Percentiles rank a stretch among this genome's conserved stretches.
Evolutionary conservation across 257 asterid species (phyloP).

Genomic region (Oldenlandia corymbosa): DNA sequence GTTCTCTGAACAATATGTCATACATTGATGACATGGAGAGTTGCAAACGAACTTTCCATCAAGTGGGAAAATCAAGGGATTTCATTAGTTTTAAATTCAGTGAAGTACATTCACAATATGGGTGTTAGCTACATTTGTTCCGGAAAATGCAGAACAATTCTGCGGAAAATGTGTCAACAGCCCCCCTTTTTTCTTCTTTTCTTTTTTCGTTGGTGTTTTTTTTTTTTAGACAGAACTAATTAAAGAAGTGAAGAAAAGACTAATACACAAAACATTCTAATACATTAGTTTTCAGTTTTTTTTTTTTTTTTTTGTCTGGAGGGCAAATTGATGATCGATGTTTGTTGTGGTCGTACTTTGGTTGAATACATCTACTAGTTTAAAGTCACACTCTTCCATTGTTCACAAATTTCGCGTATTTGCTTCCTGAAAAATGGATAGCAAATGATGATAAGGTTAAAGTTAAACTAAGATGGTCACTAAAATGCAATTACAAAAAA

Average conservation of each 20-base stretch:
- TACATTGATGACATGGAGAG: not conserved
- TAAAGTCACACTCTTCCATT: not conserved
- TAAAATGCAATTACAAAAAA: too few species aligned
- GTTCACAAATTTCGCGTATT: conserved; percentile 4
- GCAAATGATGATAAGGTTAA: not conserved
- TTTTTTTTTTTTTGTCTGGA: too few species aligned
- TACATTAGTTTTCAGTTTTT: too few species aligned
- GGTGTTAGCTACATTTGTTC: conserved; percentile 20
- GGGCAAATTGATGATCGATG: conserved; percentile 5
- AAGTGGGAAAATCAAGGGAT: conserved; percentile 13
- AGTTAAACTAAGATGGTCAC: too few species aligned
- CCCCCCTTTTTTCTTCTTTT: too few species aligned
- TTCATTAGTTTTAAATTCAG: conserved; percentile 15
- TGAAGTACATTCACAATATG: conserved; percentile 3
- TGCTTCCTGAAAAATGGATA: conserved; percentile 11
- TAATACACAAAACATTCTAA: conserved; percentile 6
- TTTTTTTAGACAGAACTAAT: too few species aligned
- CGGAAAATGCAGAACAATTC: conserved; percentile 12
- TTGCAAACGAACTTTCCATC: too few species aligned
- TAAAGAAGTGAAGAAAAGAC: too few species aligned
- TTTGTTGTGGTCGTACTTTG: not conserved
- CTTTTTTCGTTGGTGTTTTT: too few species aligned
- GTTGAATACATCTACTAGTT: not conserved
- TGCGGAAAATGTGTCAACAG: conserved; percentile 6
- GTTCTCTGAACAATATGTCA: too few species aligned